Percentiles rank a stretch among this genome's conserved stretches.
phyloP scores from a whole-genome alignment of 139 green algal genomes.

The Micractinium sp. region DNA sequence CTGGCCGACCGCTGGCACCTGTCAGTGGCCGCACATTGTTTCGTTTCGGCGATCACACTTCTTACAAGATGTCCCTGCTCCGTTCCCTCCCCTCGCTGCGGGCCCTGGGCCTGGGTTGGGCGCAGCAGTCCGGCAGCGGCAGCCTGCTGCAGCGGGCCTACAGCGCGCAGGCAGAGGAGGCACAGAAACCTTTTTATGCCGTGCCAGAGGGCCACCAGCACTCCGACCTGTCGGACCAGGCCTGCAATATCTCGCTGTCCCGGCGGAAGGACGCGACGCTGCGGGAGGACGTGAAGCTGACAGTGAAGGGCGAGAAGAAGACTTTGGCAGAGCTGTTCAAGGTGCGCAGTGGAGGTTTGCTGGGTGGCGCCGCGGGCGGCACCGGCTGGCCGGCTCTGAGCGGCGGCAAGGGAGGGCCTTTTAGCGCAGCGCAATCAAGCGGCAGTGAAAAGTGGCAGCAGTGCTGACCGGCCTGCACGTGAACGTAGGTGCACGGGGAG shows the following conservation, averaged over 20 bases:
- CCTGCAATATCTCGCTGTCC: conserved; percentile 53
- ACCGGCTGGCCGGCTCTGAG: background rate
- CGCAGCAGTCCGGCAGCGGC: conserved; percentile 9
- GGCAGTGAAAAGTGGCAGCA: background rate
- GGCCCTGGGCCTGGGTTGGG: conserved; percentile 8
- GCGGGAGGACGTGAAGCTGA: conserved; percentile 48
- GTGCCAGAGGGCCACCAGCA: conserved; percentile 58
- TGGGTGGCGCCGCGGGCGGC: background rate
- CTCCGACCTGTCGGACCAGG: conserved; percentile 48
- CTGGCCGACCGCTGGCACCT: no score
- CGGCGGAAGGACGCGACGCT: conserved; percentile 58
- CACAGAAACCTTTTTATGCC: background rate
- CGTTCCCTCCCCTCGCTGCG: background rate
- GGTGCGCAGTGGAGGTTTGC: conserved; percentile 31
- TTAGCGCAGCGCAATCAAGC: no score
- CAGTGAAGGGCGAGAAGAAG: conserved; percentile 13
- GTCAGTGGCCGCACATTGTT: no score
- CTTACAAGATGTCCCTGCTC: background rate
- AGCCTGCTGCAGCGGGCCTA: conserved; percentile 8
- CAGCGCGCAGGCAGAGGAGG: conserved; percentile 14
- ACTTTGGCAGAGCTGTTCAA: conserved; percentile 51
- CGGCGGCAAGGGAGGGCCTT: no score
- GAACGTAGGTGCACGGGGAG: no score
- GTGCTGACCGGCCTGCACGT: no score
- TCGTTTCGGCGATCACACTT: background rate